Percentiles rank a stretch among this genome's conserved stretches.
Evolutionary conservation across 352 stramenopile genomes (phyloP).

Genomic region (Pythium angustatum): DNA sequence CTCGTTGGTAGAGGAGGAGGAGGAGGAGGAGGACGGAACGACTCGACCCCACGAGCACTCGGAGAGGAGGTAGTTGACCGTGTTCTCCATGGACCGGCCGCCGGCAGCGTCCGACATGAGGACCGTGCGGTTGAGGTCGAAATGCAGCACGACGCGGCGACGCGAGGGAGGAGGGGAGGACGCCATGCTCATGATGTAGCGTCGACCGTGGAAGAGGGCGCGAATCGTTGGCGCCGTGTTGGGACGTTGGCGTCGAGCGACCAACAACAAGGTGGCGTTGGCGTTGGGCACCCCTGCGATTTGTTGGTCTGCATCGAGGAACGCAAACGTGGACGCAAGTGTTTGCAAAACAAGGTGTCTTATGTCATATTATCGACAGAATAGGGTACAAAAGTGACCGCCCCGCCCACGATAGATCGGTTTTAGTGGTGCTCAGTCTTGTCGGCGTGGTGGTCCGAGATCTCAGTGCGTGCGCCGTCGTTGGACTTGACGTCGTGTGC

Average conservation of each 20-base stretch:
- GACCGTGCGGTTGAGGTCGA: constrained; percentile 89
- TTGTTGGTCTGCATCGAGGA: background rate
- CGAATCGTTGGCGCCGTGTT: background rate
- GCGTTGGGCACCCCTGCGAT: too few species aligned
- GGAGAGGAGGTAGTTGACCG: constrained; percentile 82
- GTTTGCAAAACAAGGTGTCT: constrained; percentile 21
- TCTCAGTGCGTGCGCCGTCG: constrained; percentile 21
- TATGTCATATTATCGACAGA: constrained; percentile 12
- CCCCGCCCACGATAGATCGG: too few species aligned
- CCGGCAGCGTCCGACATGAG: constrained; percentile 90
- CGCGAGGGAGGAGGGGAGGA: constrained; percentile 1
- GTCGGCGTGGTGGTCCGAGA: constrained; percentile 28
- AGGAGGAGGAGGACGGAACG: too few species aligned
- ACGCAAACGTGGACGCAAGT: too few species aligned
- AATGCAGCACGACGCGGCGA: constrained; percentile 74
- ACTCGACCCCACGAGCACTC: constrained; percentile 77
- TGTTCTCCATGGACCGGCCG: constrained; percentile 87
- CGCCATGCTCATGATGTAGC: background rate
- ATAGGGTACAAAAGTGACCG: constrained; percentile 4
- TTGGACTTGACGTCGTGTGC: constrained; percentile 20
- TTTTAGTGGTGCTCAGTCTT: constrained; percentile 25
- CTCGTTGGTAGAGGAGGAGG: too few species aligned
- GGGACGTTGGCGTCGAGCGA: constrained; percentile 4
- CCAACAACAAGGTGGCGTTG: background rate
- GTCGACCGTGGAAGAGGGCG: background rate